Conservation (phyloP, 805 yeast genomes). For the Zygoascus biomembranicola region DNA sequence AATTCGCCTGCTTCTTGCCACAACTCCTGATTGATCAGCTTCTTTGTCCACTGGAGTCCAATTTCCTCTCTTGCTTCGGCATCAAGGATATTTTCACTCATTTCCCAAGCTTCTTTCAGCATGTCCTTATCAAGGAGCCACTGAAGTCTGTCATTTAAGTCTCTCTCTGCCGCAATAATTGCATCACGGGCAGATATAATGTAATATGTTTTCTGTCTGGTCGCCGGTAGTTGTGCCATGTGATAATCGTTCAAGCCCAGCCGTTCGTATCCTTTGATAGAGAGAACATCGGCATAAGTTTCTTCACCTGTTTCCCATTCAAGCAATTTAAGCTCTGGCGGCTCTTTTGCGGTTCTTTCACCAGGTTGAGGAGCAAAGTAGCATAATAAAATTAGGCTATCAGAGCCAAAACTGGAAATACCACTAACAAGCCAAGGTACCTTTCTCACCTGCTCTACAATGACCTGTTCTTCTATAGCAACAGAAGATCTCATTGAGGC, state of each 20-base stretch:
- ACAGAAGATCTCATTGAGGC: slow-evolving; percentile 12
- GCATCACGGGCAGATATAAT: slow-evolving; percentile 77
- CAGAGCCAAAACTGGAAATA: slow-evolving; percentile 65
- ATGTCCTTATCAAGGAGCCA: slow-evolving; percentile 58
- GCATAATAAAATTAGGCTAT: slow-evolving; percentile 53
- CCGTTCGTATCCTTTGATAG: slow-evolving; percentile 45
- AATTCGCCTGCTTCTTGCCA: slow-evolving; percentile 54
- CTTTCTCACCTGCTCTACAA: slow-evolving; percentile 32
- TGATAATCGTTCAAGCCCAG: slow-evolving; percentile 78
- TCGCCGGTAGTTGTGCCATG: slow-evolving; percentile 24
- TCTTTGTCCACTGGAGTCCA: slow-evolving; percentile 49
- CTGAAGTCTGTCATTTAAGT: slow-evolving; percentile 55
- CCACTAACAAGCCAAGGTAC: slow-evolving; percentile 61
- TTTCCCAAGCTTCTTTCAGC: slow-evolving; percentile 69
- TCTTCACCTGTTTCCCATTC: slow-evolving; percentile 63
- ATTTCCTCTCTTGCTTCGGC: slow-evolving; percentile 44
- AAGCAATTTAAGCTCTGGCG: slow-evolving; percentile 69
- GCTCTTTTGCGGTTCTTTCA: slow-evolving; percentile 21
- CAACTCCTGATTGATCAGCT: slow-evolving; percentile 28
- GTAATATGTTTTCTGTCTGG: slow-evolving; percentile 35
- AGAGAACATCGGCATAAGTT: slow-evolving; percentile 69
- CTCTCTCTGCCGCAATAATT: slow-evolving; percentile 65
- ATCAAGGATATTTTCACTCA: slow-evolving; percentile 51
- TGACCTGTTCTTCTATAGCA: slow-evolving; percentile 18
- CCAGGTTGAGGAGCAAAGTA: slow-evolving; percentile 30